These are phyloP conservation scores for Pseudohalonectria lignicola DNA, from an alignment of 2,329 filamentous ascomycete genomes.

Conservation along the genomic window DNA sequence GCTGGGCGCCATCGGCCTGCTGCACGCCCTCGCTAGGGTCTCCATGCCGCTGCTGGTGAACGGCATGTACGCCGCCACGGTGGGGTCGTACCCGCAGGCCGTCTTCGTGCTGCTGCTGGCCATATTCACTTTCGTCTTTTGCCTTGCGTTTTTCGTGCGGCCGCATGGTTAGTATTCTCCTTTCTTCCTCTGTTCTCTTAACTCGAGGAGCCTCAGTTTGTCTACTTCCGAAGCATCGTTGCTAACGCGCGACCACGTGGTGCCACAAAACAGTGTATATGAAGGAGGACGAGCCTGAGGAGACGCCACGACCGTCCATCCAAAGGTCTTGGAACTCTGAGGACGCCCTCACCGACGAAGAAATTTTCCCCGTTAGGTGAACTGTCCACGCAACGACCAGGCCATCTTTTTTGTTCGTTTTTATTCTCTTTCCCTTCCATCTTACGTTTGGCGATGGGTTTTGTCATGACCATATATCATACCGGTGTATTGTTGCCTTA, in stretches of 20 bases:
- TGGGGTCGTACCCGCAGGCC: slow-evolving; percentile 66
- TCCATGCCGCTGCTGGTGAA: slow-evolving; percentile 77
- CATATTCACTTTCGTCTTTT: slow-evolving; percentile 55
- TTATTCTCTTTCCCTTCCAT: too few species aligned
- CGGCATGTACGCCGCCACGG: slow-evolving; percentile 72
- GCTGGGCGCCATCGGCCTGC: slow-evolving; percentile 75
- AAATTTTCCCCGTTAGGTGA: slow-evolving; percentile 7
- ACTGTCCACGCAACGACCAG: too few species aligned
- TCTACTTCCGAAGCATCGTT: background rate
- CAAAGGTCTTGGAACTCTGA: background rate
- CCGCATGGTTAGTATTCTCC: slow-evolving; percentile 54
- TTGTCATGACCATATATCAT: too few species aligned
- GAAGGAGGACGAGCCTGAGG: background rate
- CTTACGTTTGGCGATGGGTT: too few species aligned
- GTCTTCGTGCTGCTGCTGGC: slow-evolving; percentile 66
- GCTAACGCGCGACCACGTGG: background rate
- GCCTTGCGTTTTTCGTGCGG: slow-evolving; percentile 58
- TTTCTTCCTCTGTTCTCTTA: background rate
- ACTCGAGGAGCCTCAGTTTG: too few species aligned
- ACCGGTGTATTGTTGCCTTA: too few species aligned
- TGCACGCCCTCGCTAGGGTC: slow-evolving; percentile 74
- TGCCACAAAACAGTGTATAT: background rate
- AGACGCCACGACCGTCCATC: background rate
- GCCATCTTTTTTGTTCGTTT: too few species aligned
- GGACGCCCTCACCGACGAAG: slow-evolving; percentile 10